A percentile compares a stretch with the other conserved stretches of the same genome.
phyloP scores from a whole-genome alignment of 352 stramenopile genomes.

The Phytophthora europaea region DNA sequence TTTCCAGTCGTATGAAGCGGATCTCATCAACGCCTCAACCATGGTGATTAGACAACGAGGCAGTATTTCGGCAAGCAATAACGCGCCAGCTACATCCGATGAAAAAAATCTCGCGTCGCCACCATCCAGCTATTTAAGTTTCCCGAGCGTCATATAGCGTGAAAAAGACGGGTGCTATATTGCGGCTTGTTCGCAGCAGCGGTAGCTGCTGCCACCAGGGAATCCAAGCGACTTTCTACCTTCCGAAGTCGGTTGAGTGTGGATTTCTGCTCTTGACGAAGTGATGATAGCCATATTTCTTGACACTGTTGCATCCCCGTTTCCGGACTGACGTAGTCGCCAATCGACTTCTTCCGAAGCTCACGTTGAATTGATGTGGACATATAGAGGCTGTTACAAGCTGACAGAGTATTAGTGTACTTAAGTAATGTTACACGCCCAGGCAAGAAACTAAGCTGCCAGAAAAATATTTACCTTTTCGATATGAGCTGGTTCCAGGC shows the following conservation, averaged over 20 bases:
- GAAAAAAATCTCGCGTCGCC: slow-evolving; percentile 24
- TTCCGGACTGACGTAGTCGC: slow-evolving; percentile 51
- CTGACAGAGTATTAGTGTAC: slow-evolving; percentile 13
- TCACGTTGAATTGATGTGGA: slow-evolving; percentile 52
- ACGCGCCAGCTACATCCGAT: slow-evolving; percentile 17
- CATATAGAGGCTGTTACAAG: slow-evolving; percentile 44
- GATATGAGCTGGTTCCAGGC: slow-evolving; percentile 10
- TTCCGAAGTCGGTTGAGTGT: slow-evolving; percentile 50
- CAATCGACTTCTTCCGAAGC: slow-evolving; percentile 57
- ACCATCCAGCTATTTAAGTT: slow-evolving; percentile 49
- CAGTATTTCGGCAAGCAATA: slow-evolving; percentile 35
- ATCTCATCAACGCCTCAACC: slow-evolving; percentile 65
- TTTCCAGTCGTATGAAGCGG: slow-evolving; percentile 56
- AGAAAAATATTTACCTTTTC: slow-evolving; percentile 31
- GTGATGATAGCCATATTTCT: slow-evolving; percentile 53
- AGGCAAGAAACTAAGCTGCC: background rate
- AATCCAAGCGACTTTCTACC: slow-evolving; percentile 59
- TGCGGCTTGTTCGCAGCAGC: slow-evolving; percentile 15
- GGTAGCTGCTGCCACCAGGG: slow-evolving; percentile 34
- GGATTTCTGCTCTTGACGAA: slow-evolving; percentile 54
- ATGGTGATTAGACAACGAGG: slow-evolving; percentile 63
- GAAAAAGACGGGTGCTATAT: slow-evolving; percentile 10
- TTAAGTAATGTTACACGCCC: slow-evolving; percentile 13
- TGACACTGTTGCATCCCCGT: slow-evolving; percentile 57
- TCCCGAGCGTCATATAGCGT: slow-evolving; percentile 46